These are phyloP conservation scores for Pezicula neosporulosa DNA, from an alignment of 2,329 filamentous ascomycete species.

Conservation along the genomic window DNA sequence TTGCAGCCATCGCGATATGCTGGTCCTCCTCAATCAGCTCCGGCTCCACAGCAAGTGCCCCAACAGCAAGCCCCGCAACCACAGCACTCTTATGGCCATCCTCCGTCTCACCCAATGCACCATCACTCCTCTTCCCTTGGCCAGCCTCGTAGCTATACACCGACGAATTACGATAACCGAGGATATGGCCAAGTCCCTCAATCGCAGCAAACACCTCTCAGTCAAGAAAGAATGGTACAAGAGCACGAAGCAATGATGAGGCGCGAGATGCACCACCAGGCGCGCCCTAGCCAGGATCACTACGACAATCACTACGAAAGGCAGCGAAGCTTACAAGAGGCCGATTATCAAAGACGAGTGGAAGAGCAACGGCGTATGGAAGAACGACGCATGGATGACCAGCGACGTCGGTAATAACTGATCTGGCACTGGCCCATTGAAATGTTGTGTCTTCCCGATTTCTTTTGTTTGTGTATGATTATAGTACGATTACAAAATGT, in stretches of 20 bases:
- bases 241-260: conserved; percentile 23
- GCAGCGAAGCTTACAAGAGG: conserved; percentile 7
- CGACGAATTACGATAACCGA: conserved; percentile 22
- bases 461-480: no score
- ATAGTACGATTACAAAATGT: no score
- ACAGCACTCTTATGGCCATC: conserved; percentile 42
- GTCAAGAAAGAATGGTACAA: conserved; percentile 16
- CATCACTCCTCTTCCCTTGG: conserved; percentile 42
- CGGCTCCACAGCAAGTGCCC: conserved; percentile 41
- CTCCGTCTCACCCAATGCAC: conserved; percentile 40
- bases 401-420: not conserved
- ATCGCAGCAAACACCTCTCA: conserved; percentile 21
- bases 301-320: conserved; percentile 11
- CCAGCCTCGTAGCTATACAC: conserved; percentile 24
- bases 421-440: no score
- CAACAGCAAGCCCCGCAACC: conserved; percentile 34
- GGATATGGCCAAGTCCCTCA: conserved; percentile 36
- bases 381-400: conserved; percentile 2
- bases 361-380: conserved; percentile 1
- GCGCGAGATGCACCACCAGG: conserved; percentile 21
- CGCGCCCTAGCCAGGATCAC: conserved; percentile 10
- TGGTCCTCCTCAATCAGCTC: conserved; percentile 31
- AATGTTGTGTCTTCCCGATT: no score
- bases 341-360: not conserved
- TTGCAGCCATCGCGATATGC: conserved; percentile 27